Evolutionary conservation across 176 grass and related monocot species (phyloP).

Genomic region (Avena atlantica): DNA sequence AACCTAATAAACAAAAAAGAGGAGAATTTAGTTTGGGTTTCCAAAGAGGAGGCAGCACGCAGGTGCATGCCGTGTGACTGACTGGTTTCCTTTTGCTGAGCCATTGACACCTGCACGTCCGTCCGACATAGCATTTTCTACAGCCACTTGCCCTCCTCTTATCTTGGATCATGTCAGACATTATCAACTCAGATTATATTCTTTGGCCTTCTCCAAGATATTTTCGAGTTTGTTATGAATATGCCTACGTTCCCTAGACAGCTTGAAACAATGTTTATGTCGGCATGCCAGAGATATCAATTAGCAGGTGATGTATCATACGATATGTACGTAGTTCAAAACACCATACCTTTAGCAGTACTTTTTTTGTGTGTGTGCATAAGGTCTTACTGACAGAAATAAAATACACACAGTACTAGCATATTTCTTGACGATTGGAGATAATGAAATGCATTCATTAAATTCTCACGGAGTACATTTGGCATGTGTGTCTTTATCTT

Average conservation of each 20-base stretch:
- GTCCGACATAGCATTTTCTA: background rate
- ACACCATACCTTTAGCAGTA: too few relatives aligned
- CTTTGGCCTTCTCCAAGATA: background rate
- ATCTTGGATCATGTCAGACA: background rate
- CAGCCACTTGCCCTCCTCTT: conserved; percentile 8
- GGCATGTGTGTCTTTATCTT: background rate
- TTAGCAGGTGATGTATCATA: too few relatives aligned
- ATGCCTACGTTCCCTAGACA: background rate
- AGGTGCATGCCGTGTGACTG: background rate
- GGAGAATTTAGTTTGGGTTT: conserved; percentile 16
- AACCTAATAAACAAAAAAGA: background rate
- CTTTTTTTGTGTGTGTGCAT: too few relatives aligned
- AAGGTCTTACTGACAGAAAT: too few relatives aligned
- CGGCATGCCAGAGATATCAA: background rate
- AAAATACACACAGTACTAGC: too few relatives aligned
- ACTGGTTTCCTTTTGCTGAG: conserved; percentile 1
- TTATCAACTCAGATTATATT: background rate
- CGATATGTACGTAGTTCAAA: too few relatives aligned
- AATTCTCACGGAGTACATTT: background rate
- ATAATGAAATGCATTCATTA: background rate
- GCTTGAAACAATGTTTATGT: background rate
- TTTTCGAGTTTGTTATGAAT: background rate
- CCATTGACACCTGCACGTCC: conserved; percentile 9
- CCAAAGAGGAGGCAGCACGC: background rate
- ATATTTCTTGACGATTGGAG: background rate